Evolutionary conservation across 1,284 basidiomycete genomes (phyloP), one percentile per base, ranked within the genome.

Genomic region (Fomes fomentarius): DNA sequence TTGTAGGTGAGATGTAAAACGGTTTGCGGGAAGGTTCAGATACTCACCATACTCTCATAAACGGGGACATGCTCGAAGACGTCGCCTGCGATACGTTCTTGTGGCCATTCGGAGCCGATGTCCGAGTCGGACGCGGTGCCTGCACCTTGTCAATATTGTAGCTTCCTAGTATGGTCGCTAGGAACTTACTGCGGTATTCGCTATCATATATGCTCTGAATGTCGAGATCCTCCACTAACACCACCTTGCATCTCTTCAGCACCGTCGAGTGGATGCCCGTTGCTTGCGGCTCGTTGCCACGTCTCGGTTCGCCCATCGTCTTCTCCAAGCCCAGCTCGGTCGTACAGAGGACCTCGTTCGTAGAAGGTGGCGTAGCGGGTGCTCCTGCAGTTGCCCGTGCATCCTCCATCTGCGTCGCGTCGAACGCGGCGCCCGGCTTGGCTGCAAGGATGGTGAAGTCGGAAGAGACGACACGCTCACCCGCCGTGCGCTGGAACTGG

Each of bases 391-490:
- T 5, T 53, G 38, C 49, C 71, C 71, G 72, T 8, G 72, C 68
- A 44, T 81, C 75, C 15, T 79, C 75, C 81, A 85, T 81, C 30
- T 53, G 63, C 2, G 49, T 50, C 0, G 58, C 53, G 41, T 78
- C 69, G 49, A 77, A 84, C 22, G 33, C 53, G 1, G 70, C 65
- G 22, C 75, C 75, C 1, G 73, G 70, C 0, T 63, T 57, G n/a
- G 74, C 69, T 35, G 75, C 2, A 37, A 58, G 17, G 17, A 42
- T 31, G 38, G 80, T 54, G 56, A 55, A 17, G n/a, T 61, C 82
- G 37, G 75, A 76, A 0, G 78, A 81, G 0, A 77, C 76, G 30
- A 84, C 70, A 19, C 76, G 76, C 61, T 83, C 80, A 1, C 81
- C 81, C 25, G 82, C 74, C 7, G 73, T 76, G 60, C 73, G 74